Evolutionary conservation across 495 filamentous ascomycete genomes (phyloP).

Genomic region (Aspergillus sclerotioniger): DNA sequence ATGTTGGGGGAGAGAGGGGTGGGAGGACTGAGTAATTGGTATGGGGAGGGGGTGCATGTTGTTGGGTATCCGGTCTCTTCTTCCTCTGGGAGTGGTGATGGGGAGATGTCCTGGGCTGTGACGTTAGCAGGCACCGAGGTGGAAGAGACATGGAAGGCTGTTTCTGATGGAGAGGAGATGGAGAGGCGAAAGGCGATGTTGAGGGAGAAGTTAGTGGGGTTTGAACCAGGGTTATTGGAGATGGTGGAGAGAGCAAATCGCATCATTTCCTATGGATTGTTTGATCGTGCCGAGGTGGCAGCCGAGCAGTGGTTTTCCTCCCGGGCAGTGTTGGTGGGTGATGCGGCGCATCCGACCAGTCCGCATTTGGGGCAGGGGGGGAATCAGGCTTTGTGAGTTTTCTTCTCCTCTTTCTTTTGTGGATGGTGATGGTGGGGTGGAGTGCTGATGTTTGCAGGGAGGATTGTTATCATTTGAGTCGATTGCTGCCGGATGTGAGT

Average conservation of each 20-base stretch:
- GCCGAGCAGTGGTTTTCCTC: slow-evolving; percentile 20
- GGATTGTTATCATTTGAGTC: slow-evolving; percentile 9
- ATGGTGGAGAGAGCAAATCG: slow-evolving; percentile 12
- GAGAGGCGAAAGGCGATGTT: slow-evolving; percentile 4
- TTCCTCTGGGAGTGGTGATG: too few relatives aligned
- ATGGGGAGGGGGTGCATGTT: slow-evolving; percentile 20
- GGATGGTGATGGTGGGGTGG: background rate
- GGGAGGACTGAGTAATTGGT: slow-evolving; percentile 19
- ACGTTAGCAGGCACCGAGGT: slow-evolving; percentile 14
- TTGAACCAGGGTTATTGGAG: slow-evolving; percentile 12
- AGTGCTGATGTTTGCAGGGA: background rate
- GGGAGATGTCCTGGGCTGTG: slow-evolving; percentile 22
- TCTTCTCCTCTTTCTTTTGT: background rate
- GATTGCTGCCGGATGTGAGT: background rate
- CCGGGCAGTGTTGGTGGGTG: slow-evolving; percentile 23
- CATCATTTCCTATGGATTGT: slow-evolving; percentile 23
- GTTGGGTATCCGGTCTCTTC: slow-evolving; percentile 23
- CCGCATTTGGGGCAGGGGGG: slow-evolving; percentile 27
- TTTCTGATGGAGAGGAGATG: background rate
- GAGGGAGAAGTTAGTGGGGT: slow-evolving; percentile 7
- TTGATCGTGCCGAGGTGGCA: slow-evolving; percentile 17
- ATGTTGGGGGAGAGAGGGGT: slow-evolving; percentile 5
- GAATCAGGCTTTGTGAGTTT: slow-evolving; percentile 27
- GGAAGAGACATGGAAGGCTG: slow-evolving; percentile 16
- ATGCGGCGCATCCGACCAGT: slow-evolving; percentile 29